phyloP scores from a whole-genome alignment of 257 asterid species.

The Apocynum venetum region DNA sequence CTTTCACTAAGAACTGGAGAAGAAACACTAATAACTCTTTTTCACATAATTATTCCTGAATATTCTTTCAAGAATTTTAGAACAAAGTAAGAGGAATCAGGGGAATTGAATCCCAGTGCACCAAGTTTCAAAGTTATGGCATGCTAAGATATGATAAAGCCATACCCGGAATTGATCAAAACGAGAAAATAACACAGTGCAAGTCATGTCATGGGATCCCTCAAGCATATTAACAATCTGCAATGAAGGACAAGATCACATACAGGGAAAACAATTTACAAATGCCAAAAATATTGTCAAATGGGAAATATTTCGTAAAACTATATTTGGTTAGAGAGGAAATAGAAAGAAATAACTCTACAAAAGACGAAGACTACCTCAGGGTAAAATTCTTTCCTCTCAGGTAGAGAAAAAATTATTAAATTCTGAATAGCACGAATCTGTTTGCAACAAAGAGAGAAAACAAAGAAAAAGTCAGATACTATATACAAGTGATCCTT shows the following conservation, averaged over 20 bases:
- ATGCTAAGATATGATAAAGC: constrained; percentile 6
- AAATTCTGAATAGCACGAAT: constrained; percentile 81
- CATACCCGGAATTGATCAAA: constrained; percentile 81
- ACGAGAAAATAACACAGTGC: constrained; percentile 81
- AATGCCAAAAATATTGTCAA: neutral
- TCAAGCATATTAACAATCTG: constrained; percentile 88
- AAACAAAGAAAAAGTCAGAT: neutral
- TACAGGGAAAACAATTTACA: neutral
- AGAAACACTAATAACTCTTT: neutral
- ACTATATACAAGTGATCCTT: neutral
- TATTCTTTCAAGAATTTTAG: neutral
- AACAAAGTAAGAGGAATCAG: neutral
- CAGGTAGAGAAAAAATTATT: constrained; percentile 84
- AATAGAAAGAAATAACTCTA: neutral
- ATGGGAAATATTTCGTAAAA: neutral
- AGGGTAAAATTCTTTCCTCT: constrained; percentile 90
- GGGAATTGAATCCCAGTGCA: neutral
- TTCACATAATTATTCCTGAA: neutral
- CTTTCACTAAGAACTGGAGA: neutral
- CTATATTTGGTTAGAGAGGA: neutral
- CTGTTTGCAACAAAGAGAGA: constrained; percentile 29
- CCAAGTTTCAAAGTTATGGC: neutral
- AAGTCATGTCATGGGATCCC: constrained; percentile 58
- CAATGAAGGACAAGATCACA: constrained; percentile 18
- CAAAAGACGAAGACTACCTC: constrained; percentile 47